These are phyloP conservation scores for Dissophora globulifera DNA, from an alignment of 192 early-diverging fungal genomes.

Conservation along the genomic window DNA sequence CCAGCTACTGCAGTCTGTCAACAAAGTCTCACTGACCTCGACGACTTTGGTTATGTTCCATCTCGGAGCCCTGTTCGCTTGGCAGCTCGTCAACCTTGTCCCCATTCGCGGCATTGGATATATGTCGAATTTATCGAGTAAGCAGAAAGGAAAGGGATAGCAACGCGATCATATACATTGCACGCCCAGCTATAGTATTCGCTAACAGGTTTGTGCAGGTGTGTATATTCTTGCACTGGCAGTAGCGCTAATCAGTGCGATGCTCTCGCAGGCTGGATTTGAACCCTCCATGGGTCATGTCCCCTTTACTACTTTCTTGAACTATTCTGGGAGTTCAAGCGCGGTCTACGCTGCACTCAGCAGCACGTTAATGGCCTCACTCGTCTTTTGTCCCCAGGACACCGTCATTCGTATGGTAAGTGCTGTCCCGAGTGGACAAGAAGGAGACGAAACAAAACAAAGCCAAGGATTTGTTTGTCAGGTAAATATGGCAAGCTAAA, in stretches of 20 bases:
- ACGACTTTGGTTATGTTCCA: conserved; percentile 43
- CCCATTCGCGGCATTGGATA: conserved; percentile 25
- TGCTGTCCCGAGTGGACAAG: too few relatives aligned
- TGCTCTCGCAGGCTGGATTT: conserved; percentile 20
- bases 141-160: not conserved
- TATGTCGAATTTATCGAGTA: conserved; percentile 25
- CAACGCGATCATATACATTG: too few relatives aligned
- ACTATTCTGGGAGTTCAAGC: conserved; percentile 40
- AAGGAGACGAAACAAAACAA: too few relatives aligned
- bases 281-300: conserved; percentile 10
- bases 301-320: conserved; percentile 39
- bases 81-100: conserved; percentile 33
- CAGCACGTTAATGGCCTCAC: conserved; percentile 30
- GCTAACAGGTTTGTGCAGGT: not conserved
- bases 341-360: conserved; percentile 30
- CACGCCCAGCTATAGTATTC: too few relatives aligned
- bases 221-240: conserved; percentile 9
- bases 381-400: conserved; percentile 48
- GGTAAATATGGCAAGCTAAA: too few relatives aligned
- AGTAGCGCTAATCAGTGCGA: conserved; percentile 25
- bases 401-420: conserved; percentile 32
- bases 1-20: conserved; percentile 26
- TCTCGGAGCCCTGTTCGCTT: conserved; percentile 23
- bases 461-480: too few relatives aligned
- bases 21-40: conserved; percentile 13